Evolutionary conservation across 2,329 filamentous ascomycete genomes (phyloP).

Genomic region (Aspergillus latus): DNA sequence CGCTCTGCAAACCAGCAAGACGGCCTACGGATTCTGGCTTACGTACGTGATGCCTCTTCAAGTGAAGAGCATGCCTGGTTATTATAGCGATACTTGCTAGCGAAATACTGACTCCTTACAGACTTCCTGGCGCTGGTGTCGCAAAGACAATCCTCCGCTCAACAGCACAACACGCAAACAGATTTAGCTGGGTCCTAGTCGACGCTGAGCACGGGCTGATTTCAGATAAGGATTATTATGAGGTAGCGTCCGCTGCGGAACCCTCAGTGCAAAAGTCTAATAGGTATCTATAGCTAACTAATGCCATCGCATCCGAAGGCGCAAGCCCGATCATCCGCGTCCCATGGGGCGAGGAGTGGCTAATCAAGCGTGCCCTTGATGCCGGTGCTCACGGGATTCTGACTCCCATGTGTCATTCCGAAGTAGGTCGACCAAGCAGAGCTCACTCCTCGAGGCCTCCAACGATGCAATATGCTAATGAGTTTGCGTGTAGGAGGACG

Average conservation of each 20-base stretch:
- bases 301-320: slow-evolving; percentile 38
- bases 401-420: slow-evolving; percentile 37
- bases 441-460: too few relatives aligned
- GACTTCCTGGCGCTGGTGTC: slow-evolving; percentile 31
- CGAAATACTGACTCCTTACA: slow-evolving; percentile 3
- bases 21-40: slow-evolving; percentile 37
- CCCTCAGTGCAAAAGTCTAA: too few relatives aligned
- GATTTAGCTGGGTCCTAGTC: slow-evolving; percentile 40
- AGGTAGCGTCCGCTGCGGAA: slow-evolving; percentile 20
- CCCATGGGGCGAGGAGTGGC: slow-evolving; percentile 38
- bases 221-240: slow-evolving; percentile 40
- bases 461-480: not conserved
- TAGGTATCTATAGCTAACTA: slow-evolving; percentile 22
- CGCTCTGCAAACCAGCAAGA: slow-evolving; percentile 15
- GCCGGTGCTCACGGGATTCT: slow-evolving; percentile 40
- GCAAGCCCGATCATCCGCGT: slow-evolving; percentile 39
- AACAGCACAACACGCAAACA: slow-evolving; percentile 20
- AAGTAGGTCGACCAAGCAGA: slow-evolving; percentile 17
- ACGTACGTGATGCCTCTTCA: slow-evolving; percentile 29
- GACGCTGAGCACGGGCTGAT: slow-evolving; percentile 45
- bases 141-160: slow-evolving; percentile 37
- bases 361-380: slow-evolving; percentile 43
- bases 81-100: not conserved
- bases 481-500: slow-evolving; percentile 25
- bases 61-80: not conserved